These are phyloP conservation scores for Aureoboletus auriporus DNA, from an alignment of 768 basidiomycete genomes.

Conservation along the genomic window DNA sequence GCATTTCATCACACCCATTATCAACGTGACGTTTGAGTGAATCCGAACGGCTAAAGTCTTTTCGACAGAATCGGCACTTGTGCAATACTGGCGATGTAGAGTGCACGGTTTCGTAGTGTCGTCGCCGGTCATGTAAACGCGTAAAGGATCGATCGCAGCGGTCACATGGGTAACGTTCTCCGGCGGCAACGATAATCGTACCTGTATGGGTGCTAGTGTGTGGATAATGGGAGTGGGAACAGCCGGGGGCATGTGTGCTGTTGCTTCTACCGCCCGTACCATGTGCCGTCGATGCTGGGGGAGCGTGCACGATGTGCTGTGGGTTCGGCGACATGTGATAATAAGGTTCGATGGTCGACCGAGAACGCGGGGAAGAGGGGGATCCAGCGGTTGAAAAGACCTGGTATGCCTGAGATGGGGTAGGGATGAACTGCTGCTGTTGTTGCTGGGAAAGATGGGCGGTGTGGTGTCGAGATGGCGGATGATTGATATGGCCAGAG, in stretches of 20 bases:
- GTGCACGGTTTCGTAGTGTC: conserved; percentile 78
- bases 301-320: conserved; percentile 26
- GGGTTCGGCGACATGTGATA: conserved; percentile 38
- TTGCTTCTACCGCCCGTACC: conserved; percentile 13
- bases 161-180: conserved; percentile 68
- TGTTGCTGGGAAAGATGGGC: conserved; percentile 14
- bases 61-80: conserved; percentile 68
- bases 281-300: conserved; percentile 11
- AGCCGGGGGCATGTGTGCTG: conserved; percentile 4
- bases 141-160: conserved; percentile 78
- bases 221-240: conserved; percentile 5
- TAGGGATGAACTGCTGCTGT: conserved; percentile 42
- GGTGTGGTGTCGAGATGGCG: conserved; percentile 13
- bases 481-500: conserved; percentile 13
- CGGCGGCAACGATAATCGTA: conserved; percentile 22
- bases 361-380: conserved; percentile 23
- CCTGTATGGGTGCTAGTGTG: conserved; percentile 9
- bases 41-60: conserved; percentile 75
- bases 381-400: conserved; percentile 30
- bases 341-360: conserved; percentile 34
- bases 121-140: conserved; percentile 75
- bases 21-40: conserved; percentile 81
- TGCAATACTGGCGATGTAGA: conserved; percentile 60
- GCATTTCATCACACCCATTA: conserved; percentile 73
- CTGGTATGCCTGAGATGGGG: conserved; percentile 42